Conservation (phyloP, 352 stramenopile species). For the Pelagophyceae sp. region DNA sequence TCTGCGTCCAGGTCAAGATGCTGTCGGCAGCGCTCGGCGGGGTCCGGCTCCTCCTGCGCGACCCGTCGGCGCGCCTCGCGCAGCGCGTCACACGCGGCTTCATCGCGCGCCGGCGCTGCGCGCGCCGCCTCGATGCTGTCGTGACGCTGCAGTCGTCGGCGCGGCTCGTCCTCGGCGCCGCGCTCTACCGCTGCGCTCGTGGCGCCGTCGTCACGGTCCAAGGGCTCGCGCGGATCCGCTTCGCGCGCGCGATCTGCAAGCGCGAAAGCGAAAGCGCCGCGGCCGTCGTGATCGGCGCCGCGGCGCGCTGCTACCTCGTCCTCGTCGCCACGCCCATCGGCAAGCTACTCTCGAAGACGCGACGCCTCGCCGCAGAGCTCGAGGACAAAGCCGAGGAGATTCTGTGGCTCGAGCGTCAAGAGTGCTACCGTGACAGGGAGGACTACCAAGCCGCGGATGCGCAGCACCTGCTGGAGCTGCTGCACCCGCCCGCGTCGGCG, state of each 20-base stretch:
- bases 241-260: neutral
- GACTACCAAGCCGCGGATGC: neutral
- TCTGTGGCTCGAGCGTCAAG: no score
- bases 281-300: neutral
- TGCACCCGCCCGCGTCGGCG: neutral
- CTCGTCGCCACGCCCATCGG: neutral
- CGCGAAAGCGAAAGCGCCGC: no score
- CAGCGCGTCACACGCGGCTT: neutral
- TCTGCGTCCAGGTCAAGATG: neutral
- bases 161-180: neutral
- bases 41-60: neutral
- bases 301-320: neutral
- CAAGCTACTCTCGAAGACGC: neutral
- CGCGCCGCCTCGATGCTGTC: neutral
- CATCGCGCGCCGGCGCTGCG: neutral
- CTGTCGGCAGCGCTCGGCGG: neutral
- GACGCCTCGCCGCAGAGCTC: neutral
- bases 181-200: neutral
- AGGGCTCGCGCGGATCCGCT: neutral
- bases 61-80: neutral
- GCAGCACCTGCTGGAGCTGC: neutral
- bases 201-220: neutral
- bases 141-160: neutral
- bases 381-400: neutral
- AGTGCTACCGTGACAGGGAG: no score